These are phyloP conservation scores for Eleusine coracana DNA, from an alignment of 176 grass and related monocot genomes.

Conservation along the genomic window DNA sequence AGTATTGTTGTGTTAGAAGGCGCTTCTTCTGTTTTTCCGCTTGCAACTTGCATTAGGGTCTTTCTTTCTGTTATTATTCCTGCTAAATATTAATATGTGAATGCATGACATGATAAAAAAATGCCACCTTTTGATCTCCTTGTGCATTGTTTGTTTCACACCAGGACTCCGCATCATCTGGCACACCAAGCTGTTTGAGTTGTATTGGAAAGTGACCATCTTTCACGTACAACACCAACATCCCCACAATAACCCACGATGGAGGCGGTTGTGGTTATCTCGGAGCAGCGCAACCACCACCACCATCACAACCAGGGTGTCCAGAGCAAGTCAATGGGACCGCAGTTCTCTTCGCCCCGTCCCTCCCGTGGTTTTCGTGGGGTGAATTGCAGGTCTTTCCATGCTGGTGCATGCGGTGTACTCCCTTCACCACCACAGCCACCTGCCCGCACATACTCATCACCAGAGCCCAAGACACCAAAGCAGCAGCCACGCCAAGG, in stretches of 20 bases:
- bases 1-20: neutral
- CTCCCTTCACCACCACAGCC: constrained; percentile 29
- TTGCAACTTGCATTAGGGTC: neutral
- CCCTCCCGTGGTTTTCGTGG: constrained; percentile 42
- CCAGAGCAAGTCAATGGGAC: constrained; percentile 31
- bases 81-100: neutral
- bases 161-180: constrained; percentile 29
- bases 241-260: constrained; percentile 4
- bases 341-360: constrained; percentile 28
- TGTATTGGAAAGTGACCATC: neutral
- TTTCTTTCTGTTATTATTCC: neutral
- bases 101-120: neutral
- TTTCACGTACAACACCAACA: neutral
- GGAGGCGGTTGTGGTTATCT: constrained; percentile 61
- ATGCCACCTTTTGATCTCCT: neutral
- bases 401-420: constrained; percentile 27
- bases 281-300: constrained; percentile 66
- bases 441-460: constrained; percentile 20
- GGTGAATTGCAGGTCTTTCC: constrained; percentile 68
- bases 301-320: constrained; percentile 13
- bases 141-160: neutral
- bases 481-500: constrained; percentile 35
- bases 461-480: constrained; percentile 37
- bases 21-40: neutral
- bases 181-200: neutral